Base-by-base conservation (phyloP, 495 filamentous ascomycete species). In the Penicillium egyptiacum region DNA sequence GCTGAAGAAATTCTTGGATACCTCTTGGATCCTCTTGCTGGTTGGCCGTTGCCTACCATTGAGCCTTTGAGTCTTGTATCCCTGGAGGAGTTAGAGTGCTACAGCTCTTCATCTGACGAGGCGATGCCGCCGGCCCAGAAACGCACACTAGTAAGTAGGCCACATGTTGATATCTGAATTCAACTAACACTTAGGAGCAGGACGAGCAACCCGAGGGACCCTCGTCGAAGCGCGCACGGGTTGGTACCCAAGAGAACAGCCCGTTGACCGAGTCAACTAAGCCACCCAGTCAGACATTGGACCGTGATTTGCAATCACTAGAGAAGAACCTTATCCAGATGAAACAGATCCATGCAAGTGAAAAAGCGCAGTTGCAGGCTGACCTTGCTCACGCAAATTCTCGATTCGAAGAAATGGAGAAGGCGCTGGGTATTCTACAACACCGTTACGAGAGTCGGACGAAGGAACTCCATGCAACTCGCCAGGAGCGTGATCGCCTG, bases 371-470 rank as follows among this genome's bases (percentile, higher is more conserved):
- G 23, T 59, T 76, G 4, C 61, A 70, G 40, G 63, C 63, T 20
- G 51, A 65, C 4, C 52, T 78, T 12, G 31, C 45, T 11, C 45
- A 64, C 0, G 54, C 58, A 12, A 59, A 65, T 31, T 28, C 61
- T 33, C 69, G 66, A 39, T 53, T 68, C 4, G 57, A 57, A 39
- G 73, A 70, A 37, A 58, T 64, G 17, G 68, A 76, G 22, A 62
- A 62, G 37, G 59, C 60, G 1, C 43, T 78, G 25, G 57, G 64
- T 28, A 31, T 50, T 2, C 53, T 80, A 16, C 77, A 80, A 45
- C 72, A 76, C 57, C 77, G 77, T 39, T 80, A 76, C 41, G 77
- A 80, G 63, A 72, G 41, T 35, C 72, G 70, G 23, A 73, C 67
- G 22, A 66, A 62, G 1, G 71, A 77, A 20, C 17, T 75, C 5